A percentile compares a stretch with the other conserved stretches of the same genome.
These are phyloP conservation scores for Dryadomyces sulphureus DNA, from an alignment of 2,329 filamentous ascomycete genomes.

Conservation along the genomic window DNA sequence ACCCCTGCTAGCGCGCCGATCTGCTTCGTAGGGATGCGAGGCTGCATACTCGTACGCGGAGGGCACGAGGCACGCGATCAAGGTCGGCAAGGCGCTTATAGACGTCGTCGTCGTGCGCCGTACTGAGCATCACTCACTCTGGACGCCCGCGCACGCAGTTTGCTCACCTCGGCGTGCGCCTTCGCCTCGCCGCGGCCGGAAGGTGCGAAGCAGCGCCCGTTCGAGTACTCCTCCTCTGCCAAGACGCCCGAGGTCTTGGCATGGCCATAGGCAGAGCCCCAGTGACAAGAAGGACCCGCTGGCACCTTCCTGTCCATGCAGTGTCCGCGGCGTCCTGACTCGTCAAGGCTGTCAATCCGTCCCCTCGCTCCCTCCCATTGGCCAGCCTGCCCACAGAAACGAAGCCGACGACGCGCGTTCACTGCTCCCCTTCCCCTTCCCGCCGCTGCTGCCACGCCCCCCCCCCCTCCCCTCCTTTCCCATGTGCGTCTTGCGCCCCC, in stretches of 20 bases:
- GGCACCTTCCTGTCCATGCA: background rate
- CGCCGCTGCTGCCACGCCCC: constrained; percentile 1
- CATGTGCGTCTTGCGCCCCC: background rate
- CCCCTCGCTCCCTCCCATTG: constrained; percentile 8
- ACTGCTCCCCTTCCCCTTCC: constrained; percentile 5
- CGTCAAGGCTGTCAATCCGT: constrained; percentile 4
- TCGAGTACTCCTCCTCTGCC: too few species aligned
- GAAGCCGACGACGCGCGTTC: constrained; percentile 11
- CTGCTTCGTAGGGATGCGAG: too few species aligned
- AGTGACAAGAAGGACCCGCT: background rate
- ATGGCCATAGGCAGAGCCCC: background rate
- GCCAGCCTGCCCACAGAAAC: constrained; percentile 3
- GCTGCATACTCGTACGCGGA: too few species aligned
- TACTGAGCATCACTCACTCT: too few species aligned
- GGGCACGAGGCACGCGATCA: too few species aligned
- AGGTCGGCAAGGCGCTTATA: too few species aligned
- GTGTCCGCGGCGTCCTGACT: constrained; percentile 5
- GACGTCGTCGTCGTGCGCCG: too few species aligned
- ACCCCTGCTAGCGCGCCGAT: background rate
- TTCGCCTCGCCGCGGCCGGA: too few species aligned
- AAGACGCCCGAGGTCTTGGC: background rate
- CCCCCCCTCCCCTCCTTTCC: background rate
- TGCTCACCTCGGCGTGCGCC: too few species aligned
- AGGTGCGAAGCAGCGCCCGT: too few species aligned
- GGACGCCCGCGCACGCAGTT: too few species aligned